Percentiles rank a stretch among this genome's conserved stretches.
phyloP scores from a whole-genome alignment of 495 filamentous ascomycete species.

The Aspergillus steynii region DNA sequence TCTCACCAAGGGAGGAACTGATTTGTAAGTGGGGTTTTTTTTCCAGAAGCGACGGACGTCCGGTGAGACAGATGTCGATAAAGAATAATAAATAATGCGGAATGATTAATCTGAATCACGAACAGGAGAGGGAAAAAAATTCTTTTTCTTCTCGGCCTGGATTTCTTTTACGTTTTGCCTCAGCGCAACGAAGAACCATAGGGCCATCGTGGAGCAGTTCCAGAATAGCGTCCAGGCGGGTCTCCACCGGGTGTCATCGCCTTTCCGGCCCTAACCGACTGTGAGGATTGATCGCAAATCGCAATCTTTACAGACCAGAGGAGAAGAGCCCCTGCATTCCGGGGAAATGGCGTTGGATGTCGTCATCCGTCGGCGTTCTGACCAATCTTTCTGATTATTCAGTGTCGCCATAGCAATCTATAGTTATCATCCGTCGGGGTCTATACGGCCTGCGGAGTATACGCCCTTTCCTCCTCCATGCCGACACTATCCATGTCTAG shows the following conservation, averaged over 20 bases:
- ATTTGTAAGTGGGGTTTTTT: background rate
- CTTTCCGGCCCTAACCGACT: constrained; percentile 1
- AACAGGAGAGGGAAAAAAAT: background rate
- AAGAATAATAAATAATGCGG: background rate
- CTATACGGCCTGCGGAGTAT: no score
- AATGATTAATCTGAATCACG: background rate
- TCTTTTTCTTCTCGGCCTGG: background rate
- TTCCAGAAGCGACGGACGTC: background rate
- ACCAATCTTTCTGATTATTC: constrained; percentile 1
- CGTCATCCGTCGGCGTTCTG: background rate
- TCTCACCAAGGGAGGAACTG: background rate
- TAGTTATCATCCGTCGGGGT: background rate
- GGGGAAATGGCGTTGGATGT: background rate
- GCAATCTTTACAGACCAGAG: no score
- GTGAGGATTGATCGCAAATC: background rate
- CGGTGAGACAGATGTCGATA: background rate
- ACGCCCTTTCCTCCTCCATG: background rate
- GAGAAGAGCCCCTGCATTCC: background rate
- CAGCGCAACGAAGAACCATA: background rate
- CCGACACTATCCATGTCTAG: background rate
- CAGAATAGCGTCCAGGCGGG: constrained; percentile 5
- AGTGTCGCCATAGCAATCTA: background rate
- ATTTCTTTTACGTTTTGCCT: constrained; percentile 6
- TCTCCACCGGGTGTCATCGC: constrained; percentile 2
- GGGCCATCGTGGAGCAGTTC: constrained; percentile 1